Conservation (phyloP, 352 stramenopile species). For the Pythium utonaiense region DNA sequence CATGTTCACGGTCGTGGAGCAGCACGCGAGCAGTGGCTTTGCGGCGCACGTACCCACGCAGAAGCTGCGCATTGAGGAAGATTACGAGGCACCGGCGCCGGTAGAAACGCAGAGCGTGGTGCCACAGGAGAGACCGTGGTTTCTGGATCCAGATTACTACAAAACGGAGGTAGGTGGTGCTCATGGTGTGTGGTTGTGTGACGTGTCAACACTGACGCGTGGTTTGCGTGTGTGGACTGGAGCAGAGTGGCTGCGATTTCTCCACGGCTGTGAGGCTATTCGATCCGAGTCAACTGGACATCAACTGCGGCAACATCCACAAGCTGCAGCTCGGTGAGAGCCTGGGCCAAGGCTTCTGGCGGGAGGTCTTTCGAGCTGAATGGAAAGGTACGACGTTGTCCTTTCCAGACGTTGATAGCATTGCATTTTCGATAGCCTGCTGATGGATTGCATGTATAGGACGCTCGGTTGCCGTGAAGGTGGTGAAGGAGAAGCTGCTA, state of each 20-base stretch:
- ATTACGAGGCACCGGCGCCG: background rate
- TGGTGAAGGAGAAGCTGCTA: conserved; percentile 58
- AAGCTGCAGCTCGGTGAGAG: conserved; percentile 46
- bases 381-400: conserved; percentile 53
- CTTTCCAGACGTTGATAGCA: no score
- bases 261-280: conserved; percentile 51
- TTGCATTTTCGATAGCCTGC: background rate
- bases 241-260: conserved; percentile 63
- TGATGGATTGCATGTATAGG: conserved; percentile 20
- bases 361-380: conserved; percentile 60
- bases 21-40: conserved; percentile 1
- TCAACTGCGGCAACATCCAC: conserved; percentile 69
- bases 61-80: conserved; percentile 11
- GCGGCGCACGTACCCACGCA: background rate
- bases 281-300: conserved; percentile 50
- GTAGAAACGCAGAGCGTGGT: conserved; percentile 2
- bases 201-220: no score
- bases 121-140: conserved; percentile 34
- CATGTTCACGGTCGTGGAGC: conserved; percentile 32
- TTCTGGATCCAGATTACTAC: conserved; percentile 46
- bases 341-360: conserved; percentile 67
- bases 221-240: no score
- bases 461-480: conserved; percentile 57
- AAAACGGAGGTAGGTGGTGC: conserved; percentile 38
- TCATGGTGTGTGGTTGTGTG: no score